phyloP scores from a whole-genome alignment of 495 filamentous ascomycete genomes.

The Darksidea phi region DNA sequence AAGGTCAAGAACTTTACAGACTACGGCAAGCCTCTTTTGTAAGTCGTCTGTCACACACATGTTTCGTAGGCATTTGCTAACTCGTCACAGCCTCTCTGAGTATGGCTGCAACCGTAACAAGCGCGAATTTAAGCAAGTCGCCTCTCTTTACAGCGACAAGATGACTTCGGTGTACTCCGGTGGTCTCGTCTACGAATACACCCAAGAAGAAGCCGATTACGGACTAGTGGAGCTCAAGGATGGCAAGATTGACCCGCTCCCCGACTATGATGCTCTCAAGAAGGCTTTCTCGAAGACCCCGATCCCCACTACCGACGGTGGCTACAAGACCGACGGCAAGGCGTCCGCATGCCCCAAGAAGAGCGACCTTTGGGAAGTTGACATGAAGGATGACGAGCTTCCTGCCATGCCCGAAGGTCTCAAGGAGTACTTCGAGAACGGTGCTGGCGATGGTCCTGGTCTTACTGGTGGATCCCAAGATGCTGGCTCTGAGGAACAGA shows the following conservation, averaged over 20 bases:
- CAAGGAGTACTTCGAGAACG: conserved; percentile 65
- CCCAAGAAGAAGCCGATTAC: conserved; percentile 73
- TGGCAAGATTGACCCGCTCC: conserved; percentile 50
- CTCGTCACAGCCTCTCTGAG: conserved; percentile 67
- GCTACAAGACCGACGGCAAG: conserved; percentile 66
- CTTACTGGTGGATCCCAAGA: conserved; percentile 70
- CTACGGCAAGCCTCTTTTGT: conserved; percentile 89
- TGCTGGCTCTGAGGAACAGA: conserved; percentile 59
- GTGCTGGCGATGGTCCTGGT: conserved; percentile 71
- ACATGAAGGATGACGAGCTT: conserved; percentile 54
- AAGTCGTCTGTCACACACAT: conserved; percentile 29
- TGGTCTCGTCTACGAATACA: conserved; percentile 94
- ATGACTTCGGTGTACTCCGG: conserved; percentile 96
- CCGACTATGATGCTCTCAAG: conserved; percentile 70
- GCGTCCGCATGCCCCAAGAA: conserved; percentile 67
- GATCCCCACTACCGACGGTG: conserved; percentile 71
- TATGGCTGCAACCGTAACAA: conserved; percentile 83
- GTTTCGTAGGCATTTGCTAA: conserved; percentile 21
- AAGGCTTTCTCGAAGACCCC: conserved; percentile 60
- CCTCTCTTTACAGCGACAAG: conserved; percentile 71
- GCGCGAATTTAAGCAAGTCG: conserved; percentile 79
- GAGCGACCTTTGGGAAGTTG: conserved; percentile 73
- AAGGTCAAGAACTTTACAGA: conserved; percentile 90
- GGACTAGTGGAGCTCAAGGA: conserved; percentile 73
- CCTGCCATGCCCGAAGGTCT: conserved; percentile 73